Conservation (phyloP, 495 filamentous ascomycete genomes). For the Monascus purpureus region DNA sequence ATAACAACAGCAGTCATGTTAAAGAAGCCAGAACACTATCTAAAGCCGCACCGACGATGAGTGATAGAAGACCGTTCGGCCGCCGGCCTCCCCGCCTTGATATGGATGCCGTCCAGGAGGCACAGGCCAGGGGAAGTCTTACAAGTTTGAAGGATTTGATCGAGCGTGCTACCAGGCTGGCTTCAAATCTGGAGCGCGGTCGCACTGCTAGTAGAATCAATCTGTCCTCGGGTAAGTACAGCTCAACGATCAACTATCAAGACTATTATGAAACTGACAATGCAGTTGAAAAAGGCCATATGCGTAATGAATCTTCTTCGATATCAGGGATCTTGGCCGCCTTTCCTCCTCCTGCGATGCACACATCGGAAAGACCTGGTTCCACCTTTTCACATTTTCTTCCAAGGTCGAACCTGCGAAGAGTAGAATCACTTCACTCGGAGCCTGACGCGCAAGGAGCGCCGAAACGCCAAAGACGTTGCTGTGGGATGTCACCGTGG, state of each 20-base stretch:
- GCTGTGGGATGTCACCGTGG: conserved; percentile 78
- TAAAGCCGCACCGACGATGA: conserved; percentile 26
- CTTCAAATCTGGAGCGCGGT: conserved; percentile 77
- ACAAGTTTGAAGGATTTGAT: conserved; percentile 90
- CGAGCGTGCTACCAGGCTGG: conserved; percentile 69
- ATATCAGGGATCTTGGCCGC: too few relatives aligned
- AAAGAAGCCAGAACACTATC: conserved; percentile 22
- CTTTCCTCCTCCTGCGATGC: too few relatives aligned
- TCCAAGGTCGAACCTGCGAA: too few relatives aligned
- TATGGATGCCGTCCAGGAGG: conserved; percentile 62
- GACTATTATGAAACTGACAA: too few relatives aligned
- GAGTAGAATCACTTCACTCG: too few relatives aligned
- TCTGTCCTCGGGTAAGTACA: conserved; percentile 15
- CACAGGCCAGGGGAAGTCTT: conserved; percentile 70
- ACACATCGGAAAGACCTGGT: too few relatives aligned
- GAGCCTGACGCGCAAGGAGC: conserved; percentile 10
- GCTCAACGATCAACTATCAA: too few relatives aligned
- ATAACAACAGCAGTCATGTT: conserved; percentile 7
- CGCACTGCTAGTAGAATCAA: conserved; percentile 62
- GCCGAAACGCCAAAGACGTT: conserved; percentile 18
- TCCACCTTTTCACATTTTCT: too few relatives aligned
- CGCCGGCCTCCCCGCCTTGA: conserved; percentile 63
- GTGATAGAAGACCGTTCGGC: conserved; percentile 24
- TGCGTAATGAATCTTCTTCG: too few relatives aligned
- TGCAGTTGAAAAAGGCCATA: too few relatives aligned